phyloP scores from a whole-genome alignment of 2,329 filamentous ascomycete species.

The Colletotrichum destructivum region DNA sequence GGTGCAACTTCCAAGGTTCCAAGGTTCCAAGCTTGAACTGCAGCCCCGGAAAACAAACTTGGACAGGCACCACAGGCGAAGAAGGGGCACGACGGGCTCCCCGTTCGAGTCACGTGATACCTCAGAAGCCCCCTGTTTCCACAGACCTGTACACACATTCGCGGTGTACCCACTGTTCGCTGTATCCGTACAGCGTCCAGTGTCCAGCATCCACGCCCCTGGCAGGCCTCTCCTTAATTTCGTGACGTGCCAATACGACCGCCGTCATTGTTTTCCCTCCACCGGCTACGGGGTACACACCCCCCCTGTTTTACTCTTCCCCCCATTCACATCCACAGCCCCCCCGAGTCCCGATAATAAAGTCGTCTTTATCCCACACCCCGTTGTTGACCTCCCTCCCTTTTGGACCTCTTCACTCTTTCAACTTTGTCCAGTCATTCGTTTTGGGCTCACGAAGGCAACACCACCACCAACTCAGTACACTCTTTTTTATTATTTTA shows the following conservation, averaged over 20 bases:
- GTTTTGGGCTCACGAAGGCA: constrained; percentile 37
- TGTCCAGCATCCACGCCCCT: constrained; percentile 18
- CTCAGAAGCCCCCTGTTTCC: not conserved
- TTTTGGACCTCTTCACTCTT: constrained; percentile 15
- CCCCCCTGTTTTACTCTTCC: not conserved
- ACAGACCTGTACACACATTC: not conserved
- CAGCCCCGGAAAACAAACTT: constrained; percentile 40
- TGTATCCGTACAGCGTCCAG: not conserved
- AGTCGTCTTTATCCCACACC: constrained; percentile 34
- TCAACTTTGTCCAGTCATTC: constrained; percentile 33
- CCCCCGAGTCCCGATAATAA: constrained; percentile 27
- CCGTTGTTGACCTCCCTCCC: constrained; percentile 1
- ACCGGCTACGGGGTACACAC: not conserved
- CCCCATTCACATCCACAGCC: not conserved
- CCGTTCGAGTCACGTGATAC: not conserved
- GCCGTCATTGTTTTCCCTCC: constrained; percentile 37
- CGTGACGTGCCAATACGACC: constrained; percentile 36
- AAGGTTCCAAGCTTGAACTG: constrained; percentile 9
- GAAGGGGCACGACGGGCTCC: too few relatives aligned
- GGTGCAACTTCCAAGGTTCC: not conserved
- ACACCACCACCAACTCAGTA: constrained; percentile 18
- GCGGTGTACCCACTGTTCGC: not conserved
- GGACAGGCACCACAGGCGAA: not conserved
- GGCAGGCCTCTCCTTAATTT: constrained; percentile 39
- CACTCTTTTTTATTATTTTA: constrained; percentile 27